Evolutionary conservation across 371 early-diverging fungal genomes (phyloP), one percentile per base, ranked within the genome.

Genomic region (Mucor circinelloides): DNA sequence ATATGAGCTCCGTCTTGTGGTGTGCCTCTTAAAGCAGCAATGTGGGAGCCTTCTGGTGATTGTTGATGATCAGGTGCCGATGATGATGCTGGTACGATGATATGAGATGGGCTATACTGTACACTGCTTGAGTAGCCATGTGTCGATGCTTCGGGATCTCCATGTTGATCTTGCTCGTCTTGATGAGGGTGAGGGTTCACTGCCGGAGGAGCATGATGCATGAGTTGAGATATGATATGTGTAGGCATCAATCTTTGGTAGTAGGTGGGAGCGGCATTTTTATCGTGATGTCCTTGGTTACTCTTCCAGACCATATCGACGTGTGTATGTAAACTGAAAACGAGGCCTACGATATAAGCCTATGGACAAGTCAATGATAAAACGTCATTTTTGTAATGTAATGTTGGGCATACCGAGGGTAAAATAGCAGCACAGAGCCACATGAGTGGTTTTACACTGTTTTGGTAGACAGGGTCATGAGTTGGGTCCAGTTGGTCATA

Each of bases 281-380:
- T 70, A 6, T 58, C 31, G 12, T 48, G 68, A 34, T 73, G 64
- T 2, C 76, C 72, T 17, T 71, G 58, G 30, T 79, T 71, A 28
- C 81, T 76, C 71, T 93, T 87, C 87, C 94, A 97, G 50, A 97
- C 95, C 76, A 90, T 89, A 68, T 90, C 87, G 23, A 92, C 91
- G 67, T 98, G 98, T 0, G 98, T 98, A 60, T 90, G 86, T 50
- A 98, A 88, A 61, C 96, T 94, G 67, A 97, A 98, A 84, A 92
- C 91, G 58, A 98, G 84, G n/a, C 96, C 97, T 64, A 97, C 87
- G 36, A 91, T 73, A 75, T 98, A 98, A 21, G 94, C 88, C 83
- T 87, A 62, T 19, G 15, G 10, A 3, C 23, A 25, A 52, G 23
- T 27, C 9, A 21, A 19, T 19, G 27, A 19, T 32, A 34, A 58